These are phyloP conservation scores for Nicotiana noctiflora DNA, from an alignment of 257 asterid species.

Conservation along the genomic window DNA sequence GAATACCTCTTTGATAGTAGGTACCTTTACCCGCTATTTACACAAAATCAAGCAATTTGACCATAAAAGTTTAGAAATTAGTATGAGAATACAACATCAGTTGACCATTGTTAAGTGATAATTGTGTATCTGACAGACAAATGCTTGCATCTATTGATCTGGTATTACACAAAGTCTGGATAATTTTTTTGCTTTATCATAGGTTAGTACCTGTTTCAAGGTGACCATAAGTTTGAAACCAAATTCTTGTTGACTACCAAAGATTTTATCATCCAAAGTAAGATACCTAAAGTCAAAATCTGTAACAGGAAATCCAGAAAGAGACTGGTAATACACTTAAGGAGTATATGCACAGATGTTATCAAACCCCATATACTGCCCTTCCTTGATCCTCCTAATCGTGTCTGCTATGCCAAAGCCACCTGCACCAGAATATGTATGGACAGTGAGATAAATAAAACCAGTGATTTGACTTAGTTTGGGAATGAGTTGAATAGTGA, in stretches of 20 bases:
- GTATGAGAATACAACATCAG: too few relatives aligned
- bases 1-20: too few relatives aligned
- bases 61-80: too few relatives aligned
- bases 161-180: too few relatives aligned
- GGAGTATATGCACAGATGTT: conserved; percentile 40
- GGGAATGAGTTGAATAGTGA: not conserved
- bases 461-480: not conserved
- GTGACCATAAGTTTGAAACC: not conserved
- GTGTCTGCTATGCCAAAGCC: conserved; percentile 52
- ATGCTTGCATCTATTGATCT: too few relatives aligned
- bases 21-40: too few relatives aligned
- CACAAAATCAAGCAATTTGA: too few relatives aligned
- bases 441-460: not conserved
- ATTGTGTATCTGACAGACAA: too few relatives aligned
- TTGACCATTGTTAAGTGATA: too few relatives aligned
- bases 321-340: not conserved
- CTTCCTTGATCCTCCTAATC: conserved; percentile 27
- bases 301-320: not conserved
- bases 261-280: conserved; percentile 1
- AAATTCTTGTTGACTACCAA: not conserved
- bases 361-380: conserved; percentile 47
- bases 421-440: conserved; percentile 28
- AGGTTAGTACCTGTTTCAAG: not conserved
- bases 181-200: not conserved
- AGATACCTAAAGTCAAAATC: conserved; percentile 1